phyloP scores from a whole-genome alignment of 441 rosid genomes.

The Pelargonium cotyledonis region DNA sequence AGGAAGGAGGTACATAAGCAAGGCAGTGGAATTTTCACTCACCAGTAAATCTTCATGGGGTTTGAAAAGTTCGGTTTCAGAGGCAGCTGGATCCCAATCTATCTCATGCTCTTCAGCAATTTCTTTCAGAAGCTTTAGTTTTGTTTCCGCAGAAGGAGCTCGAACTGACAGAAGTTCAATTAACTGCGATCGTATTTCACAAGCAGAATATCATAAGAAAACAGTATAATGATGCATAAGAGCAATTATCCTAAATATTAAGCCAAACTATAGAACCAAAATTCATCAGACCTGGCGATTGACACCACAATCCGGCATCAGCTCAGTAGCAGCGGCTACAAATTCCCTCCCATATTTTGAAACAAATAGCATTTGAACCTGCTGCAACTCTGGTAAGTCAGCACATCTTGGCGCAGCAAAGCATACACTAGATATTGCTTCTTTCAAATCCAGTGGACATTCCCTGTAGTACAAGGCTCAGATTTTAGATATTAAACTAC shows the following conservation, averaged over 20 bases:
- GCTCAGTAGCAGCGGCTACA: slow-evolving; percentile 80
- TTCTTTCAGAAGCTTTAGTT: slow-evolving; percentile 82
- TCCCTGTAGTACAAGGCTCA: slow-evolving; percentile 47
- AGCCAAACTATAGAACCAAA: neutral
- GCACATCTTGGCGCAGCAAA: slow-evolving; percentile 99
- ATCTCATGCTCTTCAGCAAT: slow-evolving; percentile 92
- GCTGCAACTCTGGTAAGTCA: slow-evolving; percentile 79
- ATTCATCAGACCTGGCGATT: slow-evolving; percentile 64
- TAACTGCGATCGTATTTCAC: slow-evolving; percentile 43
- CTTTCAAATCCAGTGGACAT: slow-evolving; percentile 90
- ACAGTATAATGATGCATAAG: slow-evolving; percentile 7
- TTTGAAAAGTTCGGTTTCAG: slow-evolving; percentile 77
- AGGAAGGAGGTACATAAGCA: slow-evolving; percentile 16
- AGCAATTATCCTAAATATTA: slow-evolving; percentile 1
- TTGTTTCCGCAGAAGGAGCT: slow-evolving; percentile 68
- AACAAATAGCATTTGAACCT: slow-evolving; percentile 76
- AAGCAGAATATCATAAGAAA: slow-evolving; percentile 1
- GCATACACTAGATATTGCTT: slow-evolving; percentile 88
- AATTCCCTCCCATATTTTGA: slow-evolving; percentile 83
- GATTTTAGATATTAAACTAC: slow-evolving; percentile 13
- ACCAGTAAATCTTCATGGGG: slow-evolving; percentile 86
- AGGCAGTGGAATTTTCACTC: slow-evolving; percentile 22
- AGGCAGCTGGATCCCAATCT: slow-evolving; percentile 91
- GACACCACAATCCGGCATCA: slow-evolving; percentile 85
- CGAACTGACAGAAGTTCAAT: slow-evolving; percentile 80